phyloP scores from a whole-genome alignment of 2,329 filamentous ascomycete species.

The Ilyonectria destructans region DNA sequence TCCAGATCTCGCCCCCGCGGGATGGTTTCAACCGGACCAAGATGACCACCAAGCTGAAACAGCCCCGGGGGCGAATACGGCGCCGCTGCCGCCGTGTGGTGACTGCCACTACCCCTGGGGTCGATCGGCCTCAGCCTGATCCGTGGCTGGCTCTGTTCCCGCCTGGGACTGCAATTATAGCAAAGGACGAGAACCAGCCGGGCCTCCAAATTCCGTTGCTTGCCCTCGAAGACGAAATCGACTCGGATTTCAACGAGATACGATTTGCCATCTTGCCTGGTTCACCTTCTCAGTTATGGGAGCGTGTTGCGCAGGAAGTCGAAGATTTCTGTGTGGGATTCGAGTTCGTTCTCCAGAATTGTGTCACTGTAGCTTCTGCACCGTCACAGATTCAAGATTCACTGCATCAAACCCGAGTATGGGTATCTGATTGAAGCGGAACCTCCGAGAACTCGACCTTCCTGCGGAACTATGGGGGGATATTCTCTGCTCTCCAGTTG shows the following conservation, averaged over 20 bases:
- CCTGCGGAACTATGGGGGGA: not conserved
- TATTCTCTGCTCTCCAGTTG: not conserved
- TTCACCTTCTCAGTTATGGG: not conserved
- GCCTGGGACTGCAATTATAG: not conserved
- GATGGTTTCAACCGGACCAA: not conserved
- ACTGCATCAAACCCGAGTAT: conserved; percentile 4
- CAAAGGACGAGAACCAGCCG: not conserved
- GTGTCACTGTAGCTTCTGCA: not conserved
- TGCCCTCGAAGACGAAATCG: not conserved
- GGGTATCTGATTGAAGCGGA: conserved; percentile 22
- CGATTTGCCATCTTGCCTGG: not conserved
- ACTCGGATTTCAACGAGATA: not conserved
- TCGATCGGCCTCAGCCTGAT: not conserved
- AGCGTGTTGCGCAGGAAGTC: not conserved
- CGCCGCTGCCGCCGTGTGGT: not conserved
- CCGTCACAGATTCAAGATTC: not conserved
- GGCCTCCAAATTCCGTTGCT: conserved; percentile 8
- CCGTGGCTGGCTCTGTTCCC: conserved; percentile 14
- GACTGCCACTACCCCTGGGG: not conserved
- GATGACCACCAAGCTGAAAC: not conserved
- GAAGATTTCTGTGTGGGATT: conserved; percentile 12
- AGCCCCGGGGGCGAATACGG: not conserved
- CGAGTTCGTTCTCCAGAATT: not conserved
- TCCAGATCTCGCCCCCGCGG: not conserved
- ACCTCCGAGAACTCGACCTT: not conserved